Evolutionary conservation across 805 yeast species (phyloP), one percentile per base, ranked within the genome.

Genomic region (Danielozyma ontarioensis): DNA sequence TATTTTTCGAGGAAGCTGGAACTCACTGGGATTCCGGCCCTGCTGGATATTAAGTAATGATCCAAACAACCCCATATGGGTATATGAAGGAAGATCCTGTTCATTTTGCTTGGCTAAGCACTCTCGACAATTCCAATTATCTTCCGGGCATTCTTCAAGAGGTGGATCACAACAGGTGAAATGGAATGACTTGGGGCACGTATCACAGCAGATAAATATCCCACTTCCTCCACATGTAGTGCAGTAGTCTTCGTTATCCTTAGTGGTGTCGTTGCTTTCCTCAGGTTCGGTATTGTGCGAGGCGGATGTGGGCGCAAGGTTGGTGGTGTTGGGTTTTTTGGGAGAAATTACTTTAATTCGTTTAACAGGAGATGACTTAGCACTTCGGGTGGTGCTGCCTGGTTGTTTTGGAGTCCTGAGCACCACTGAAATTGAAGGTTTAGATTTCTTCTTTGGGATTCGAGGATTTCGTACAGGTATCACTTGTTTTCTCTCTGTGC

Each of bases 131-230:
- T 71, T 78, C 98, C 98, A 90, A 40, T 78, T 82, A 24, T 83
- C 96, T 30, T 82, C 94, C 0, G 97, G 97, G 32, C 73, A 69
- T 27, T 82, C 87, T 45, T 82, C 86, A 22, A 81, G 60, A 0
- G 98, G 97, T 3, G 97, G 97, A 48, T 85, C 83, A 39, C 90
- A 74, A 55, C 98, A 90, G 4, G 84, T 69, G 51, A 93, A 87
- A 53, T 90, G 98, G 59, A 90, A 93, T 2, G 96, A 84, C 47
- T 72, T 72, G 0, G 97, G 96, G 57, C 98, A 90, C 2, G 84
- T 70, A 47, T 90, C 98, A 60, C 98, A 90, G 59, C 97, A 93
- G 16, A 90, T 66, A 47, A 90, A 88, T 17, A 84, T 71, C 10
- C 98, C 98, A 0, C 88, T 68, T 17, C 87, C 85, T 2, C 94